Percentiles rank a stretch among this genome's conserved stretches.
phyloP scores from a whole-genome alignment of 2,329 filamentous ascomycete genomes.

The Aspergillus sp. region DNA sequence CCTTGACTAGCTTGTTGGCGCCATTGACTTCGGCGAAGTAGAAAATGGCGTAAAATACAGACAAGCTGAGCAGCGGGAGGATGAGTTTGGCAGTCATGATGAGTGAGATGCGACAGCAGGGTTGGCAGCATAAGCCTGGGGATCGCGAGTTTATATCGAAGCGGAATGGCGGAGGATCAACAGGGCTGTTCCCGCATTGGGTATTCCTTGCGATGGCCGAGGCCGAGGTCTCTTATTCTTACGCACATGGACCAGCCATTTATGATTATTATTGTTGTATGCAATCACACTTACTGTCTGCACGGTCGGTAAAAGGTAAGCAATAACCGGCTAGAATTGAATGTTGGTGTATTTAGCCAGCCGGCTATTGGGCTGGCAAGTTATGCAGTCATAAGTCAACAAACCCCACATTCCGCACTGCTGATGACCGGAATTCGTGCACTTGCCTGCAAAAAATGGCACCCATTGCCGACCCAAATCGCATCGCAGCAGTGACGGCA shows the following conservation, averaged over 20 bases:
- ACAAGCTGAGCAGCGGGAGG: conserved; percentile 32
- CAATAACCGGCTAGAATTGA: too few species aligned
- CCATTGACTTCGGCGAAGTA: conserved; percentile 35
- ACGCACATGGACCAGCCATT: too few species aligned
- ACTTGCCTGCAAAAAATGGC: background rate
- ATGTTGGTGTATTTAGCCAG: too few species aligned
- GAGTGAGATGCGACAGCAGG: too few species aligned
- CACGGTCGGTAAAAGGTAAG: too few species aligned
- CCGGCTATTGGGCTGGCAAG: too few species aligned
- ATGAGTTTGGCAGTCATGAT: conserved; percentile 20
- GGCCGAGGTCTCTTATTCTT: background rate
- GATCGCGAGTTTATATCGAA: background rate
- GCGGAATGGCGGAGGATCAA: background rate
- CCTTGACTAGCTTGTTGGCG: conserved; percentile 20
- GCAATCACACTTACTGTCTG: too few species aligned
- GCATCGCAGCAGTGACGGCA: background rate
- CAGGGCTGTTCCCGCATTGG: background rate
- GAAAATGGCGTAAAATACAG: conserved; percentile 34
- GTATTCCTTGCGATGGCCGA: conserved; percentile 1
- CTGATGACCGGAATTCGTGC: too few species aligned
- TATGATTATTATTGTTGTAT: too few species aligned
- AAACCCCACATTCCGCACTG: too few species aligned
- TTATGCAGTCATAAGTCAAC: too few species aligned
- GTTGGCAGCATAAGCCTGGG: background rate
- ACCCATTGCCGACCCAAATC: conserved; percentile 10